Base-by-base conservation (phyloP, 352 stramenopile genomes). In the Globisporangium nunn region DNA sequence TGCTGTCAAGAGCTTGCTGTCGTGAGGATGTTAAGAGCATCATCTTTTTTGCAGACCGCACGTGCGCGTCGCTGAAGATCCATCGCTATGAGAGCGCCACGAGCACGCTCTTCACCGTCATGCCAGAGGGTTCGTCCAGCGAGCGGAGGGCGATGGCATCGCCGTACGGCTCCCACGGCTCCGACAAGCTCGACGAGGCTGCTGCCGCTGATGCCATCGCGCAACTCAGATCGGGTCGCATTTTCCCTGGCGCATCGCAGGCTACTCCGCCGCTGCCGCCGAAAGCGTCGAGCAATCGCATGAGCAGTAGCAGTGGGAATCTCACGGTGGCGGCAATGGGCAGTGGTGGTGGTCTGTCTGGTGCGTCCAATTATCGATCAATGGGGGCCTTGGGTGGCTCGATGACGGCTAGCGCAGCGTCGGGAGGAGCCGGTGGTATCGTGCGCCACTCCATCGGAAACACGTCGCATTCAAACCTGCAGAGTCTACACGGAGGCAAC, bases 51-150 rank as follows among this genome's bases (percentile, higher is more conserved):
- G 37, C 14, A 94, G 85, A 95, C 70, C 79, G 85, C 11, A 85
- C 81, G 17, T 95, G 85, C 63, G 67, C 71, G n/a, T 91, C 82
- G 4, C 62, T 95, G 29, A 84, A 88, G 62, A 93, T 95, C 49
- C 81, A 93, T 45, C 74, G 76, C 1, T 73, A 95, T 55, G 70
- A 77, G 30, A 85, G 72, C 48, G 40, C 80, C 1, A 63, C 65
- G 7, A 92, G 73, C 49, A 68, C 78, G 8, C 65, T 93, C 0
- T 95, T 95, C 64, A 84, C 72, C 5, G 85, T 92, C 33, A 59
- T 53, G n/a, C 59, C 67, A n/a, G 33, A 44, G 11, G 45, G 29
- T 5, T 43, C 37, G 11, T 4, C 5, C 11, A 43, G 17, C 37
- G 37, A 43, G 37, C 37, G 37, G 37, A 43, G 17, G 37, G n/a